Percentiles rank a stretch among this genome's conserved stretches.
Evolutionary conservation across 306 rosid genomes (phyloP).

Genomic region (Trichosanthes cucumerina): DNA sequence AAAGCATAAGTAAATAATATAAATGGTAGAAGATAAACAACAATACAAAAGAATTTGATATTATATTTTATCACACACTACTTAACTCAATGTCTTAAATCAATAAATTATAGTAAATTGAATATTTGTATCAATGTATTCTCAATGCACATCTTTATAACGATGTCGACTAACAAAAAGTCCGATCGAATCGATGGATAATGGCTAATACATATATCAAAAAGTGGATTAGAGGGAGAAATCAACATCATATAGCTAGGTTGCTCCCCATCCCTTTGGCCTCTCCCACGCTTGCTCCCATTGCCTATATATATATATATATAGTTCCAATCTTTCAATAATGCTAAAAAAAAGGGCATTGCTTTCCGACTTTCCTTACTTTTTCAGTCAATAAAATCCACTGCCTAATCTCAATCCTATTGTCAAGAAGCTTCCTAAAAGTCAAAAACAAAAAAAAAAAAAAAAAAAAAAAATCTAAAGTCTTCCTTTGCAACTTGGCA

Average conservation of each 20-base stretch:
- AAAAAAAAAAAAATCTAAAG: background rate
- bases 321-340: background rate
- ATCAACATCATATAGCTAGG: constrained; percentile 9
- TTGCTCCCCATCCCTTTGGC: background rate
- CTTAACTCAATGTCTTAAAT: no score
- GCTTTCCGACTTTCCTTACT: background rate
- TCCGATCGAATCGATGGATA: background rate
- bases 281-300: constrained; percentile 4
- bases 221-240: background rate
- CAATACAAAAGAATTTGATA: background rate
- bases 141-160: background rate
- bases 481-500: constrained; percentile 8
- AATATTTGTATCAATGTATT: background rate
- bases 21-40: no score
- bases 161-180: background rate
- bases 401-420: background rate
- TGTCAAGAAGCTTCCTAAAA: background rate
- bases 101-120: no score
- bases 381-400: constrained; percentile 6
- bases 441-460: background rate
- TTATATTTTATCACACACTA: no score
- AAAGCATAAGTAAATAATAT: no score
- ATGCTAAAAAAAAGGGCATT: background rate
- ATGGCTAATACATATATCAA: background rate
- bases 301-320: background rate